phyloP scores from a whole-genome alignment of 768 basidiomycete species.

The Naganishia onofrii region DNA sequence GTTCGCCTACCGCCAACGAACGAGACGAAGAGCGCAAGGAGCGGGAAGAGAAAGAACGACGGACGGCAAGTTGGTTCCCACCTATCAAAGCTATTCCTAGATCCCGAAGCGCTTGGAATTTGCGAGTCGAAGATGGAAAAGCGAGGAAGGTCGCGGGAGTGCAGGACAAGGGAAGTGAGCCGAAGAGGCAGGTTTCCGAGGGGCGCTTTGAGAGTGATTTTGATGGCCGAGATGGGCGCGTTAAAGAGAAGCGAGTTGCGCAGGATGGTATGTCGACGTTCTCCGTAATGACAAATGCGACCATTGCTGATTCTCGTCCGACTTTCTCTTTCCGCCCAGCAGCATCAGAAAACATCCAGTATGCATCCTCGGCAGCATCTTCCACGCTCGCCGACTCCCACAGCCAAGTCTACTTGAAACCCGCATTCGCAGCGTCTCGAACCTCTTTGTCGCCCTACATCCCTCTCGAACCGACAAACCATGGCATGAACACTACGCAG shows the following conservation, averaged over 20 bases:
- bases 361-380: not conserved
- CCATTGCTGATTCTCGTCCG: not conserved
- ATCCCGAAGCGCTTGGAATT: conserved; percentile 13
- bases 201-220: conserved; percentile 13
- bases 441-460: not conserved
- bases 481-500: not conserved
- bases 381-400: conserved; percentile 1
- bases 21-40: not conserved
- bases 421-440: not conserved
- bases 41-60: conserved; percentile 5
- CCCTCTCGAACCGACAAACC: not conserved
- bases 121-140: conserved; percentile 15
- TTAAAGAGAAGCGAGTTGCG: not conserved
- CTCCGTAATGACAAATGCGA: not conserved
- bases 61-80: conserved; percentile 9
- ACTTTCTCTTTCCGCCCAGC: not conserved
- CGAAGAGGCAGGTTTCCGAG: not conserved
- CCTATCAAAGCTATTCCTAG: conserved; percentile 10
- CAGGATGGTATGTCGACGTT: not conserved
- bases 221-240: not conserved
- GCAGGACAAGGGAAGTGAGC: not conserved
- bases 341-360: not conserved
- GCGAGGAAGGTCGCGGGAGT: not conserved
- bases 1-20: not conserved
- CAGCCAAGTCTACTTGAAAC: not conserved